Evolutionary conservation across 352 stramenopile species (phyloP), one percentile per base, ranked within the genome.

Genomic region (Phytopythium boreale): DNA sequence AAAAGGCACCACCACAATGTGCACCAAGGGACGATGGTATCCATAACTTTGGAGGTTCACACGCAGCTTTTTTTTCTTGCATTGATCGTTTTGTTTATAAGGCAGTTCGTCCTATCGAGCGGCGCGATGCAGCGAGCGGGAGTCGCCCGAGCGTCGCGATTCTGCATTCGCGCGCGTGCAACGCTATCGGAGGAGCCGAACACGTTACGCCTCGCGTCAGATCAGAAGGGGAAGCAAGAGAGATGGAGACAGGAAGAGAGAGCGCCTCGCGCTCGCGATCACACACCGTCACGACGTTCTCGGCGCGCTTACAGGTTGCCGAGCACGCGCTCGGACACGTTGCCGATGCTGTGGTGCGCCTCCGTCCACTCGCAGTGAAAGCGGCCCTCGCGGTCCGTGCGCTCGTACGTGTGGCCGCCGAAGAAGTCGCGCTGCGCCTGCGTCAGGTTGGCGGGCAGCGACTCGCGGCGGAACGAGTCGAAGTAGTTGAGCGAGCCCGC

Each of bases 361-460:
- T 97, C 93, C 26, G 97, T 98, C 97, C 97, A 99, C 56, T 97
- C 84, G 72, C 91, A 98, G 89, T 99, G 97, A 81, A 98, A 99
- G 56, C 87, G 86, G 58, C 97, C 96, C 59, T 97, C 90, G 60
- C 88, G 86, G 84, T 98, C 95, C 67, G 85, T 97, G 72, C 95
- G 92, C 74, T 99, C 89, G 80, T 98, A 99, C 27, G 97, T 99
- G 86, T 99, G 98, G 63, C 95, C 96, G 46, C 98, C 98, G 75
- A 99, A 99, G 80, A 99, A 99, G 81, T 99, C 98, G 61, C 98
- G 91, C 84, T 99, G 98, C n/a, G 96, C 97, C 82, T 99, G 97
- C 34, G 97, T 98, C 47, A 99, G 78, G 80, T 99, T 99, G 56
- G 97, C 96, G 14, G 97, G 95, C 53, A 99, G 83, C 37, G 80